A percentile compares a stretch with the other conserved stretches of the same genome.
phyloP scores from a whole-genome alignment of 202 grass and related monocot species.

The Setaria viridis region DNA sequence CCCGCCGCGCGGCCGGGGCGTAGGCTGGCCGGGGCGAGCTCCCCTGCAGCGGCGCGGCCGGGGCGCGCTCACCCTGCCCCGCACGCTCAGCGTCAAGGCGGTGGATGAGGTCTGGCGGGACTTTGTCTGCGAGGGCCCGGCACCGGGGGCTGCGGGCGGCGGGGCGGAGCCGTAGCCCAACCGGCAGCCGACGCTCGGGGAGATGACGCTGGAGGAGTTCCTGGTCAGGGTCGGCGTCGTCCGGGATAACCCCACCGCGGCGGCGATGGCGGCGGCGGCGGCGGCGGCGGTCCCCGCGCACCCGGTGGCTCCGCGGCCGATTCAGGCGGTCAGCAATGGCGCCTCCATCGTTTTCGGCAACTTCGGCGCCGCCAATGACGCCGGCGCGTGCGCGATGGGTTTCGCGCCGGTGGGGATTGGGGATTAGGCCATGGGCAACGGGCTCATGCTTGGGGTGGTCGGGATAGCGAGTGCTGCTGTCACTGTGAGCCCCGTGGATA shows the following conservation, averaged over 20 bases:
- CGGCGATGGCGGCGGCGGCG: neutral
- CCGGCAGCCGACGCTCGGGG: constrained; percentile 65
- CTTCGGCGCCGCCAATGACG: constrained; percentile 34
- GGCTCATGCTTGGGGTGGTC: constrained; percentile 48
- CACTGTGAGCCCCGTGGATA: constrained; percentile 39
- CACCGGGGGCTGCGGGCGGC: neutral
- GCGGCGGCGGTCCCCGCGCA: neutral
- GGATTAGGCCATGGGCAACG: constrained; percentile 55
- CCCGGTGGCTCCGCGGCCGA: constrained; percentile 17
- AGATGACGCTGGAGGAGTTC: constrained; percentile 79
- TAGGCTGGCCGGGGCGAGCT: no score
- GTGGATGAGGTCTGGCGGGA: constrained; percentile 69
- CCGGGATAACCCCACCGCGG: constrained; percentile 38
- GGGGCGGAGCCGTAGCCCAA: constrained; percentile 19
- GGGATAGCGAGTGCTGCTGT: constrained; percentile 20
- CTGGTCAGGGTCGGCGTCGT: constrained; percentile 66
- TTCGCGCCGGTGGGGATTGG: constrained; percentile 54
- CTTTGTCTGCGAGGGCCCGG: constrained; percentile 31
- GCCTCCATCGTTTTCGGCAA: constrained; percentile 51
- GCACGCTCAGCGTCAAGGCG: constrained; percentile 72
- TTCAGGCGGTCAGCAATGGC: constrained; percentile 42
- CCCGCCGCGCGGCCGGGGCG: no score
- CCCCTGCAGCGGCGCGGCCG: no score
- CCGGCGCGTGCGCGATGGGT: constrained; percentile 28
- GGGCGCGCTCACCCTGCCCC: constrained; percentile 56